Conservation (phyloP, 2,329 filamentous ascomycete genomes). For the Myriosclerotinia scirpicola region DNA sequence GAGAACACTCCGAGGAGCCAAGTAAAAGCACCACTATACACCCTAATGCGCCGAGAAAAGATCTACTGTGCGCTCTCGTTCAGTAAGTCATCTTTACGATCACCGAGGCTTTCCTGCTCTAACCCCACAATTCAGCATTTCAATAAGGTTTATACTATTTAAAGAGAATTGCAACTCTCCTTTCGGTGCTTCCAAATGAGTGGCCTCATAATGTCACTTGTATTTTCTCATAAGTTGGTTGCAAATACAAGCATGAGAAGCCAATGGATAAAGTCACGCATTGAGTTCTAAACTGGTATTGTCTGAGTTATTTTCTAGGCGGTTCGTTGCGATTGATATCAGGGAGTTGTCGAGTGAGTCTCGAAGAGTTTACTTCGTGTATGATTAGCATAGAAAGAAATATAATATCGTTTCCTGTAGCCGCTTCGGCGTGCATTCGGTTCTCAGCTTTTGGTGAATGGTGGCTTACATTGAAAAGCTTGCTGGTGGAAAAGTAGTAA, state of each 20-base stretch:
- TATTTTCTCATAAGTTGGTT: slow-evolving; percentile 81
- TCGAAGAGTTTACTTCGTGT: neutral
- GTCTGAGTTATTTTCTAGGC: neutral
- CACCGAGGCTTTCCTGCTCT: too few relatives aligned
- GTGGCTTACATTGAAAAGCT: neutral
- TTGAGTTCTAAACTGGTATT: neutral
- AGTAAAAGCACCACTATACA: too few relatives aligned
- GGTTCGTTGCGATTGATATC: neutral
- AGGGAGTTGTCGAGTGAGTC: neutral
- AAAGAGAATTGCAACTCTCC: too few relatives aligned
- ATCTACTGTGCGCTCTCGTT: neutral
- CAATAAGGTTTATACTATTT: too few relatives aligned
- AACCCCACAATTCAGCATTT: too few relatives aligned
- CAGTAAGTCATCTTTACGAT: too few relatives aligned
- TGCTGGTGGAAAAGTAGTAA: neutral
- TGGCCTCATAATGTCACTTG: slow-evolving; percentile 86
- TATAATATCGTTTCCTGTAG: neutral
- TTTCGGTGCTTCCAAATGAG: slow-evolving; percentile 61
- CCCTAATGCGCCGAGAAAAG: too few relatives aligned
- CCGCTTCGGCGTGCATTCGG: neutral
- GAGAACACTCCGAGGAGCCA: too few relatives aligned
- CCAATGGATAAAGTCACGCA: slow-evolving; percentile 63
- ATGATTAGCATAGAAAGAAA: neutral
- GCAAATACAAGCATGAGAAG: slow-evolving; percentile 90
- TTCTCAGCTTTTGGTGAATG: neutral